Evolutionary conservation across 2,329 filamentous ascomycete genomes (phyloP).

Genomic region (Botryotinia calthae): DNA sequence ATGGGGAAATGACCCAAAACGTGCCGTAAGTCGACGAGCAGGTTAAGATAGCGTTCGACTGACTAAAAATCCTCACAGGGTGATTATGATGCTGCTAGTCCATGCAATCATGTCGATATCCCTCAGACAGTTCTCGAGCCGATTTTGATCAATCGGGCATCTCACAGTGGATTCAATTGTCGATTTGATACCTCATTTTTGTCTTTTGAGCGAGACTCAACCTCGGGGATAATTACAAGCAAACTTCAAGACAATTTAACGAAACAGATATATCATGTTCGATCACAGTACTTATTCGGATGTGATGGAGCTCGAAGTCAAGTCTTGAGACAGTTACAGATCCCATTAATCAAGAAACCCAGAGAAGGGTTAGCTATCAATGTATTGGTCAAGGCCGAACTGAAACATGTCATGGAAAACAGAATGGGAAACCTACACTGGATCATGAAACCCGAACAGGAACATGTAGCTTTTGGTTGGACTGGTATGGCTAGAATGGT

Average conservation of each 20-base stretch:
- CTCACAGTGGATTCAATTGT: slow-evolving; percentile 42
- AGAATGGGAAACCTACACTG: slow-evolving; percentile 60
- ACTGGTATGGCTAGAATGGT: slow-evolving; percentile 56
- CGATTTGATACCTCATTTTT: slow-evolving; percentile 46
- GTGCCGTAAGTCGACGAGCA: slow-evolving; percentile 39
- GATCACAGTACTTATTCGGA: slow-evolving; percentile 57
- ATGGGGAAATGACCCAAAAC: slow-evolving; percentile 49
- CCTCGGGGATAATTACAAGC: slow-evolving; percentile 34
- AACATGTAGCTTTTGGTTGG: slow-evolving; percentile 53
- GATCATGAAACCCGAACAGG: slow-evolving; percentile 53
- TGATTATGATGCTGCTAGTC: slow-evolving; percentile 44
- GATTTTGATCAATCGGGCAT: slow-evolving; percentile 45
- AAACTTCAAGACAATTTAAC: slow-evolving; percentile 42
- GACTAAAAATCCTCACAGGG: slow-evolving; percentile 37
- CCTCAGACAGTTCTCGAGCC: slow-evolving; percentile 51
- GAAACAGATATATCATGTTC: slow-evolving; percentile 44
- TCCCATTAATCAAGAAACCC: slow-evolving; percentile 47
- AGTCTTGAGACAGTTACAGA: slow-evolving; percentile 46
- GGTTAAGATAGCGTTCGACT: not conserved
- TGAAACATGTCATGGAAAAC: slow-evolving; percentile 48
- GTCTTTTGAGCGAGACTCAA: slow-evolving; percentile 32
- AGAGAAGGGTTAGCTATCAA: slow-evolving; percentile 51
- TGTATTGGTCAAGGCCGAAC: slow-evolving; percentile 49
- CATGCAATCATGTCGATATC: slow-evolving; percentile 45
- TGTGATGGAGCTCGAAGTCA: slow-evolving; percentile 53